Evolutionary conservation across 164 flowering plant genomes (phyloP).

Genomic region (Chloranthus sessilifolius): DNA sequence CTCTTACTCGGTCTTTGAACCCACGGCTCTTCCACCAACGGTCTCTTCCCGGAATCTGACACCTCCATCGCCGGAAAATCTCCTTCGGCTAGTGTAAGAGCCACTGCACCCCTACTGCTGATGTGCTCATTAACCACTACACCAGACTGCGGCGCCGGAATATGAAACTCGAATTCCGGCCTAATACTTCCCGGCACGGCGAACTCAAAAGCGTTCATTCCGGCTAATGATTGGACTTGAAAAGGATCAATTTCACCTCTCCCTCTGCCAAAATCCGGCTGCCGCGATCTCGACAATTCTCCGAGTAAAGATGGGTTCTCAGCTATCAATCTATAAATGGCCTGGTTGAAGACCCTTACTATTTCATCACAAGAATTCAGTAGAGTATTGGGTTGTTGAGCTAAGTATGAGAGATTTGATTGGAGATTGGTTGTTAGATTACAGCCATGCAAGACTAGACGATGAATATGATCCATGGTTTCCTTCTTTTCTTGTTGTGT

Average conservation of each 20-base stretch:
- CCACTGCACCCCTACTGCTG: too few species aligned
- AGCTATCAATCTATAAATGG: not conserved
- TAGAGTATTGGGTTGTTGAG: not conserved
- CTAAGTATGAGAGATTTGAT: conserved; percentile 6
- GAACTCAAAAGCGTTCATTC: too few species aligned
- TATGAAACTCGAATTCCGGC: too few species aligned
- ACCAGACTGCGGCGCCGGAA: too few species aligned
- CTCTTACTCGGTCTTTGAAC: conserved; percentile 5
- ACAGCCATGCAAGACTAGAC: conserved; percentile 1
- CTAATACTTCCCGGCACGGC: too few species aligned
- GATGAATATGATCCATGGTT: not conserved
- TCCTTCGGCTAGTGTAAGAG: too few species aligned
- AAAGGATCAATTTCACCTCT: too few species aligned
- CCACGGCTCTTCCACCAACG: too few species aligned
- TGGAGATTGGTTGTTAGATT: conserved; percentile 5
- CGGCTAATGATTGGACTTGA: too few species aligned
- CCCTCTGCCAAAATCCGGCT: too few species aligned
- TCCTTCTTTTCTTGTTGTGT: not conserved
- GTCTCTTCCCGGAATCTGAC: conserved; percentile 4
- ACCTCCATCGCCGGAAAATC: conserved; percentile 4
- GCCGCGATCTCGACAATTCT: too few species aligned
- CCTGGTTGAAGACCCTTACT: not conserved
- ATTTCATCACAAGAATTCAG: conserved; percentile 3
- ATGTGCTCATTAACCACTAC: too few species aligned
- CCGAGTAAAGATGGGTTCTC: not conserved